These are phyloP conservation scores for Penicillium sp. DNA, from an alignment of 2,329 filamentous ascomycete genomes.

Conservation along the genomic window DNA sequence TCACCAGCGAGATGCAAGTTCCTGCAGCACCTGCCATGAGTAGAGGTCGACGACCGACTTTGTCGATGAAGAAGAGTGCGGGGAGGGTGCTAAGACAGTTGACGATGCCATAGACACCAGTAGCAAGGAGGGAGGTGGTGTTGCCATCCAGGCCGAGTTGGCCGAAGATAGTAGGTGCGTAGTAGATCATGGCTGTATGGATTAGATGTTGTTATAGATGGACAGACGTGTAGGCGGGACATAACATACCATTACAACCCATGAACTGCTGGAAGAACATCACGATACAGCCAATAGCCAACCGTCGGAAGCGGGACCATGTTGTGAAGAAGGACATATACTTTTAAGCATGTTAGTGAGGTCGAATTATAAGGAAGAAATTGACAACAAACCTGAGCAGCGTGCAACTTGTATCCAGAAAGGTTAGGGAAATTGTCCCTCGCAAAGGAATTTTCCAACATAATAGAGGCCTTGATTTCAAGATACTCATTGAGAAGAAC, in stretches of 20 bases:
- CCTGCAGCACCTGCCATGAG: constrained; percentile 37
- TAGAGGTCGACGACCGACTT: constrained; percentile 32
- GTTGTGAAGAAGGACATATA: constrained; percentile 35
- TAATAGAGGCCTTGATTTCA: constrained; percentile 48
- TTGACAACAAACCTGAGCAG: constrained; percentile 27
- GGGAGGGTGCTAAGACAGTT: constrained; percentile 37
- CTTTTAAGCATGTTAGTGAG: constrained; percentile 13
- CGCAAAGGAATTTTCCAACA: constrained; percentile 36
- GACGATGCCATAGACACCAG: constrained; percentile 40
- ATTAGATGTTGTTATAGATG: neutral
- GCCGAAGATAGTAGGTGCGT: constrained; percentile 48
- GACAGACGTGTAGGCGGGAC: neutral
- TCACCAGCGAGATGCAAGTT: constrained; percentile 36
- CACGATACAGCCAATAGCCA: constrained; percentile 40
- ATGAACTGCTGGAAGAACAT: constrained; percentile 50
- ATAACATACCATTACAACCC: constrained; percentile 42
- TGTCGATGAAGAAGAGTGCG: constrained; percentile 36
- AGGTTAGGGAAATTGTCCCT: constrained; percentile 29
- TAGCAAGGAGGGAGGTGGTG: constrained; percentile 36
- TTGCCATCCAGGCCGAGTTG: constrained; percentile 43
- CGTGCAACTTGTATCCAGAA: constrained; percentile 30
- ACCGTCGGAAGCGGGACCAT: constrained; percentile 36
- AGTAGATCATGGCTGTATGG: constrained; percentile 46
- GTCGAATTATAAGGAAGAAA: neutral
- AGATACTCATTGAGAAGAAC: constrained; percentile 51